Evolutionary conservation across 2,329 filamentous ascomycete genomes (phyloP).

Genomic region (Xylariaceae sp.): DNA sequence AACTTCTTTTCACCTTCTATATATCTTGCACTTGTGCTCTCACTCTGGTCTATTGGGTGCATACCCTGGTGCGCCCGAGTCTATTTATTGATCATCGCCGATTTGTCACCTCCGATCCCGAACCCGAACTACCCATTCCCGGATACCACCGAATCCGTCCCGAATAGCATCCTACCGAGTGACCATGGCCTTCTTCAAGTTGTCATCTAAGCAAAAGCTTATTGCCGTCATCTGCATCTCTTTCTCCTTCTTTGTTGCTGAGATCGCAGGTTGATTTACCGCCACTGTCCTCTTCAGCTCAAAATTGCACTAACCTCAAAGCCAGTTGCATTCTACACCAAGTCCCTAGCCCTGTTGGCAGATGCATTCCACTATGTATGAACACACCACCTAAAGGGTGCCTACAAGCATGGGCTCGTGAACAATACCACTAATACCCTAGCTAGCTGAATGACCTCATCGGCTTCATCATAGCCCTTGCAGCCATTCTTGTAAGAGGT

Average conservation of each 20-base stretch:
- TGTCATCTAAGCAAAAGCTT: constrained; percentile 54
- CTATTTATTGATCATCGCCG: not conserved
- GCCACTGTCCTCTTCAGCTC: not conserved
- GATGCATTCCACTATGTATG: constrained; percentile 81
- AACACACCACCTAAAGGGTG: not conserved
- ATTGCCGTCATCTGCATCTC: constrained; percentile 57
- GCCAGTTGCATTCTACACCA: constrained; percentile 57
- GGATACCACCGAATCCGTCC: constrained; percentile 3
- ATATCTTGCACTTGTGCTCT: not conserved
- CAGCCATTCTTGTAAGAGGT: constrained; percentile 64
- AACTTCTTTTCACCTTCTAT: not conserved
- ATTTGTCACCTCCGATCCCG: not conserved
- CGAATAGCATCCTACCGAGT: constrained; percentile 14
- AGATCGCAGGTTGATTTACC: constrained; percentile 52
- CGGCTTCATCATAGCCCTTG: constrained; percentile 70
- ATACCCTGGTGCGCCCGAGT: not conserved
- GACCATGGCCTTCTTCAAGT: constrained; percentile 44
- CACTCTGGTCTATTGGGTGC: not conserved
- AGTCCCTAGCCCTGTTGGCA: constrained; percentile 74
- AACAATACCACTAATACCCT: constrained; percentile 17
- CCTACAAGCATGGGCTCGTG: not conserved
- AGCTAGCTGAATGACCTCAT: constrained; percentile 69
- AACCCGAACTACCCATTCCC: constrained; percentile 1
- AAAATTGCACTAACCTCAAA: constrained; percentile 4
- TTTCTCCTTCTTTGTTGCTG: constrained; percentile 57